Evolutionary conservation across 305 asterid species (phyloP).

Genomic region (Rubia tinctorum): DNA sequence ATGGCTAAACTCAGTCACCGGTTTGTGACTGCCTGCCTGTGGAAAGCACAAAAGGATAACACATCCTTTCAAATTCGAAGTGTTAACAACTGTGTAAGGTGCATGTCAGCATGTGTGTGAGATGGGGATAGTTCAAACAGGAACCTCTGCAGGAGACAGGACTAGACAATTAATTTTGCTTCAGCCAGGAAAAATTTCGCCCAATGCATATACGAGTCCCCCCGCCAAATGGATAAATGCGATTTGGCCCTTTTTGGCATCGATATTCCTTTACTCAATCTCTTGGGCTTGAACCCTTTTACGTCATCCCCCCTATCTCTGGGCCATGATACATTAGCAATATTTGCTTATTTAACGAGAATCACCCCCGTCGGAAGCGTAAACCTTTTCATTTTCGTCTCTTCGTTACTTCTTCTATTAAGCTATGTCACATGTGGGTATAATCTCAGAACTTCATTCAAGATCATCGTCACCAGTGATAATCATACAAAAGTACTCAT

Average conservation of each 20-base stretch:
- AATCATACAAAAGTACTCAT: not conserved
- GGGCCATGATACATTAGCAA: conserved; percentile 20
- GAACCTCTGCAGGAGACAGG: not conserved
- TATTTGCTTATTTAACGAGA: conserved; percentile 14
- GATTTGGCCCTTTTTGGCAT: conserved; percentile 30
- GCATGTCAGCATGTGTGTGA: not conserved
- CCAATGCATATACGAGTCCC: conserved; percentile 18
- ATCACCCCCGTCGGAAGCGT: conserved; percentile 29
- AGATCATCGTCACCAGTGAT: conserved; percentile 42
- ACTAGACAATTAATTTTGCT: conserved; percentile 13
- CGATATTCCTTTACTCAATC: conserved; percentile 42
- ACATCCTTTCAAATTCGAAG: too few relatives aligned
- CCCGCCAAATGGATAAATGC: conserved; percentile 17
- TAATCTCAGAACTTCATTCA: conserved; percentile 44
- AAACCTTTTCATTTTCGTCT: conserved; percentile 19
- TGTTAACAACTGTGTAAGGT: not conserved
- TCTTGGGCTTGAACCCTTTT: conserved; percentile 40
- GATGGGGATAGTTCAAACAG: conserved; percentile 4
- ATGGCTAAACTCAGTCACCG: too few relatives aligned
- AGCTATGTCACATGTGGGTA: conserved; percentile 28
- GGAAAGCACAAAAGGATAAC: too few relatives aligned
- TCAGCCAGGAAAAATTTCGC: conserved; percentile 19
- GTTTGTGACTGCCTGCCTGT: too few relatives aligned
- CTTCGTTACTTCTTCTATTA: conserved; percentile 15
- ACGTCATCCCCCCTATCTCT: conserved; percentile 45